Conservation (phyloP, 73 alveolate species). For the Paramecium primaurelia region DNA sequence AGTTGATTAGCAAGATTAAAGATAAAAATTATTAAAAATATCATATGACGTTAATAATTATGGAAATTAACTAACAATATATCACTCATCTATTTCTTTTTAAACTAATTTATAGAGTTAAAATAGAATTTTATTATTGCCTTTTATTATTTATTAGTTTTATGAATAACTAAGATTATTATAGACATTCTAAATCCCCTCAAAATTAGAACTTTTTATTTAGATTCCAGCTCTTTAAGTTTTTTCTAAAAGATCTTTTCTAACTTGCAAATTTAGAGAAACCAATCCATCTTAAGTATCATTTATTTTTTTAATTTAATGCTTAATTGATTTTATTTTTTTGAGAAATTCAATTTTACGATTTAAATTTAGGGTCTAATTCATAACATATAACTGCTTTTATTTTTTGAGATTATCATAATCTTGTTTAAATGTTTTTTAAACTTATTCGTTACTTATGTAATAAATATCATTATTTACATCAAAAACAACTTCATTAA, state of each 20-base stretch:
- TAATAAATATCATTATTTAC: background rate
- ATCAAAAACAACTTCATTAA: background rate
- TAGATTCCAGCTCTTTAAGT: background rate
- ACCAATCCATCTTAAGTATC: background rate
- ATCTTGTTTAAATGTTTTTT: background rate
- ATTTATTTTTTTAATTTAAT: background rate
- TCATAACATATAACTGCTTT: background rate
- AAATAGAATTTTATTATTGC: background rate
- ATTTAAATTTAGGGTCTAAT: background rate
- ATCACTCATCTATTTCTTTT: background rate
- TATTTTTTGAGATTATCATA: background rate
- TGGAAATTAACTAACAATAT: background rate
- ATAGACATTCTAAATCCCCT: background rate
- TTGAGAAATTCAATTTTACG: background rate
- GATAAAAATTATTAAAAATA: too few species aligned
- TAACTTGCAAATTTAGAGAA: background rate
- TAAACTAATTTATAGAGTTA: background rate
- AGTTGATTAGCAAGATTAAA: too few species aligned
- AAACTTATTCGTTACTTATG: background rate
- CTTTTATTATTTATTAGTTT: background rate
- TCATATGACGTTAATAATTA: background rate
- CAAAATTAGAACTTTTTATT: background rate
- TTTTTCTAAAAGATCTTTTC: background rate
- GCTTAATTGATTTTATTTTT: background rate
- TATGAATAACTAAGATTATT: background rate